These are phyloP conservation scores for Globisporangium carolinianum DNA, from an alignment of 352 stramenopile species.

Conservation along the genomic window DNA sequence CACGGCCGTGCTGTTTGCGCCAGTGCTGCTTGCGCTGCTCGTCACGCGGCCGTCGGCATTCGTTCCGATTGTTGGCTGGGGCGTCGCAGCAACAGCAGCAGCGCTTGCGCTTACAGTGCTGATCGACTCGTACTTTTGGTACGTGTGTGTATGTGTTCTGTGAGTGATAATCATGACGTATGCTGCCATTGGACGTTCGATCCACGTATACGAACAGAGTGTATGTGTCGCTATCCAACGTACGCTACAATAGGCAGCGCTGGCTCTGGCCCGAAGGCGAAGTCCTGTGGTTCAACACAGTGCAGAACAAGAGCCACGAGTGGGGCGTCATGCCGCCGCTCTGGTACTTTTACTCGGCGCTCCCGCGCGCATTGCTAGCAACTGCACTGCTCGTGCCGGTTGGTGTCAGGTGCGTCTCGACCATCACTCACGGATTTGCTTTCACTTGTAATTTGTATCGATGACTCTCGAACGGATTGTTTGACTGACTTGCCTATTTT, in stretches of 20 bases:
- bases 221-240: background rate
- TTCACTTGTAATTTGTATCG: background rate
- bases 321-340: slow-evolving; percentile 94
- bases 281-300: slow-evolving; percentile 96
- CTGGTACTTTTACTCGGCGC: slow-evolving; percentile 95
- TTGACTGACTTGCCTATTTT: slow-evolving; percentile 3
- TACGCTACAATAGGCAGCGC: slow-evolving; percentile 27
- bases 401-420: slow-evolving; percentile 43
- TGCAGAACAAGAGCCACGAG: slow-evolving; percentile 96
- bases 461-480: background rate
- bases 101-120: slow-evolving; percentile 81
- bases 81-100: slow-evolving; percentile 58
- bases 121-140: slow-evolving; percentile 94
- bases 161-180: background rate
- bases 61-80: slow-evolving; percentile 72
- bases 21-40: slow-evolving; percentile 90
- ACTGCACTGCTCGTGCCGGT: slow-evolving; percentile 83
- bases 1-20: slow-evolving; percentile 93
- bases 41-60: slow-evolving; percentile 61
- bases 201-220: background rate
- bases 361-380: slow-evolving; percentile 86
- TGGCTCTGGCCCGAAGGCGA: slow-evolving; percentile 97
- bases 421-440: background rate
- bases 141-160: background rate
- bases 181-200: too few relatives aligned